Percentiles rank a stretch among this genome's conserved stretches.
Conservation (phyloP, 345 rosid species). For the Pistacia vera region DNA sequence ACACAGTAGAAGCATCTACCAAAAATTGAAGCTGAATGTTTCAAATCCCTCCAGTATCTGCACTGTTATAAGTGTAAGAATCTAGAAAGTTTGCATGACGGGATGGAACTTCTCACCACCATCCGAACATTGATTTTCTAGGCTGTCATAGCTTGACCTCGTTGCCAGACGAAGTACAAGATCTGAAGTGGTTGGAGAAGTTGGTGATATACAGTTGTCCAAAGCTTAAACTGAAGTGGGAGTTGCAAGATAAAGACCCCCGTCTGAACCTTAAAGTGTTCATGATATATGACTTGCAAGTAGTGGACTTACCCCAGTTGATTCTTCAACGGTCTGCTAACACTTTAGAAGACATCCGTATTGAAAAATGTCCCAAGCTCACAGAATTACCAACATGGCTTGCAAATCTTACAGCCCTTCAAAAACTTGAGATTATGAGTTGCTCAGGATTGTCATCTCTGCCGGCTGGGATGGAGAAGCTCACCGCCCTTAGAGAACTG, state of each 20-base stretch:
- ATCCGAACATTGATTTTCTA: too few species aligned
- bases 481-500: too few species aligned
- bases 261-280: too few species aligned
- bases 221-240: constrained; percentile 11
- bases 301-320: constrained; percentile 31
- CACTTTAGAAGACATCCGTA: constrained; percentile 20
- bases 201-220: constrained; percentile 23
- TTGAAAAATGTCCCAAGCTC: constrained; percentile 15
- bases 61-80: constrained; percentile 18
- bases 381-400: too few species aligned
- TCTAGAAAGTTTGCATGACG: constrained; percentile 19
- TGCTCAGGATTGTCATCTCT: too few species aligned
- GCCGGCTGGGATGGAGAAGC: too few species aligned
- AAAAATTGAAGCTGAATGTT: constrained; percentile 19
- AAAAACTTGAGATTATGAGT: too few species aligned
- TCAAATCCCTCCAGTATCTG: constrained; percentile 22
- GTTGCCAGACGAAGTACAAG: constrained; percentile 19
- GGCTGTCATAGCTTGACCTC: constrained; percentile 8
- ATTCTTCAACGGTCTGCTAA: constrained; percentile 18
- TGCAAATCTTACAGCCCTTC: too few species aligned
- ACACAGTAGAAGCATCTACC: constrained; percentile 21
- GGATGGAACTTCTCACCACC: not conserved
- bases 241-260: too few species aligned
- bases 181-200: constrained; percentile 18
- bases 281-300: constrained; percentile 7